These are phyloP conservation scores for Perkinsus olseni DNA, from an alignment of 169 alveolate genomes.

Conservation along the genomic window DNA sequence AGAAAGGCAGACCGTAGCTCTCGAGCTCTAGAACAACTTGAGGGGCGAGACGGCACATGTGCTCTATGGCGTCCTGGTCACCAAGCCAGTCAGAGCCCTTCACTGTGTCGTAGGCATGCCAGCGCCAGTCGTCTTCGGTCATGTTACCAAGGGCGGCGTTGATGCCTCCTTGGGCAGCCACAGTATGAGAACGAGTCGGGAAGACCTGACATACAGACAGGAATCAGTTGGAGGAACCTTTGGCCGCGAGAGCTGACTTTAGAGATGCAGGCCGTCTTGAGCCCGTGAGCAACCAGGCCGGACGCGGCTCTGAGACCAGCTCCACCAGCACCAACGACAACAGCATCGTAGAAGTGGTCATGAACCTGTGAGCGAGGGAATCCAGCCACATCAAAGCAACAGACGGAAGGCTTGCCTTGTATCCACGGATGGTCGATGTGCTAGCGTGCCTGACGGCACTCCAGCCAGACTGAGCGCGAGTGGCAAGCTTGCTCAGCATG, in stretches of 20 bases:
- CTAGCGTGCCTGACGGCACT: background rate
- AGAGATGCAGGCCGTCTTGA: conserved; percentile 83
- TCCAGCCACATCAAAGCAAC: no score
- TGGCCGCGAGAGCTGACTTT: conserved; percentile 35
- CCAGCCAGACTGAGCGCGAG: background rate
- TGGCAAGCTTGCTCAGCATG: background rate
- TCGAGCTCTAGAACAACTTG: conserved; percentile 90
- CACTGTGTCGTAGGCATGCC: conserved; percentile 97
- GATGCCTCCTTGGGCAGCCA: conserved; percentile 94
- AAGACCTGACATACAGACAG: conserved; percentile 45
- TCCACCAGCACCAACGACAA: conserved; percentile 98
- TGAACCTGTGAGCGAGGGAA: background rate
- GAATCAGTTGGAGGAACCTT: conserved; percentile 42
- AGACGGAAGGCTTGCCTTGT: background rate
- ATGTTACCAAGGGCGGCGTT: conserved; percentile 89
- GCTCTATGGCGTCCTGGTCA: conserved; percentile 95
- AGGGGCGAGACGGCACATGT: conserved; percentile 83
- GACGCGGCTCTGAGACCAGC: conserved; percentile 96
- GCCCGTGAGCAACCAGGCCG: conserved; percentile 66
- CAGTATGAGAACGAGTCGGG: conserved; percentile 97
- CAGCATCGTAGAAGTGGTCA: conserved; percentile 90
- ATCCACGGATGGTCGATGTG: background rate
- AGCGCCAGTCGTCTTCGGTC: conserved; percentile 96
- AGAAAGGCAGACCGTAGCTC: conserved; percentile 91
- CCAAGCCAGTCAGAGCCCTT: conserved; percentile 99